Evolutionary conservation across 2,329 filamentous ascomycete species (phyloP).

Genomic region (Calonectria hongkongensis): DNA sequence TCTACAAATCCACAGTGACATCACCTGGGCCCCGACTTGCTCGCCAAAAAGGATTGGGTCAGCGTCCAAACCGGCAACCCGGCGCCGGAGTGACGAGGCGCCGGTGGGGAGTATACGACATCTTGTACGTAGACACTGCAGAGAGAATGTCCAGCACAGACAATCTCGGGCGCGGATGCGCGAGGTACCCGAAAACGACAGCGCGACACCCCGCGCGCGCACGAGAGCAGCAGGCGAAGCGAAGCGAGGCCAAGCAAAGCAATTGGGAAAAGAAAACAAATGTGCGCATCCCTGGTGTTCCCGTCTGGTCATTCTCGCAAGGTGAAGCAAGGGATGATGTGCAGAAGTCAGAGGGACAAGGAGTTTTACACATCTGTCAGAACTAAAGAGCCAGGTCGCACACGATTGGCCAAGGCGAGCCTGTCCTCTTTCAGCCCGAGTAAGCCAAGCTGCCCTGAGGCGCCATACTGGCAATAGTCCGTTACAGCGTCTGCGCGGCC

Average conservation of each 20-base stretch:
- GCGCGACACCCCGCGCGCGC: neutral
- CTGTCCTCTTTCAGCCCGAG: conserved; percentile 23
- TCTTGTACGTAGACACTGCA: conserved; percentile 14
- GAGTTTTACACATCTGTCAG: conserved; percentile 14
- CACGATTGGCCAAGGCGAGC: conserved; percentile 24
- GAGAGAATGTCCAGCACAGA: conserved; percentile 12
- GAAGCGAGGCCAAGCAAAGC: conserved; percentile 4
- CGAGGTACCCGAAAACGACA: conserved; percentile 13
- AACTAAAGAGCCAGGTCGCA: conserved; percentile 16
- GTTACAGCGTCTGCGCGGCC: conserved; percentile 25
- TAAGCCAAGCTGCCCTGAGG: conserved; percentile 24
- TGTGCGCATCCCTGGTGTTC: conserved; percentile 11
- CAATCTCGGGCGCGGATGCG: conserved; percentile 1
- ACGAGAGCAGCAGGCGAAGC: conserved; percentile 1
- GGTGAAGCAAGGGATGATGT: conserved; percentile 27
- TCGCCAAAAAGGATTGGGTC: conserved; percentile 1
- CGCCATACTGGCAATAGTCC: conserved; percentile 28
- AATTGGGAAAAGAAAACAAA: conserved; percentile 6
- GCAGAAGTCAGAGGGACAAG: conserved; percentile 1
- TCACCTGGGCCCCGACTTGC: conserved; percentile 15
- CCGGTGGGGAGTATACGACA: conserved; percentile 34
- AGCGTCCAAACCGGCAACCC: conserved; percentile 35
- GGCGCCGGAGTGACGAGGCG: conserved; percentile 40
- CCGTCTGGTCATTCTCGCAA: neutral
- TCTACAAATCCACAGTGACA: conserved; percentile 32